phyloP scores from a whole-genome alignment of 2,329 filamentous ascomycete genomes.

The Alternaria angustiovoidea region DNA sequence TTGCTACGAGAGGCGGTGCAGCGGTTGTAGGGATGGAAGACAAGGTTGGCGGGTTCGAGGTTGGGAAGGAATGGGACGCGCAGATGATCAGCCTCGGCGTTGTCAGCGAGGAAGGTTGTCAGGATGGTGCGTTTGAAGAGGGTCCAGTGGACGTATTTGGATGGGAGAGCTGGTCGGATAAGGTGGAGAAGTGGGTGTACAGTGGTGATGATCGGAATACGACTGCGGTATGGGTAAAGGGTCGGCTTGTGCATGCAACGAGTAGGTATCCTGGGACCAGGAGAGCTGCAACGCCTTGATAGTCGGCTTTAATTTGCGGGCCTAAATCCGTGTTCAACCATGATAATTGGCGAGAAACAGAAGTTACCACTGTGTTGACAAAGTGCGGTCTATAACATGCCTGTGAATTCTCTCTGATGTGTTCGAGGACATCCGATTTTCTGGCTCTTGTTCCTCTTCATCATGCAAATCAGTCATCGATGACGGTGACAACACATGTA shows the following conservation, averaged over 20 bases:
- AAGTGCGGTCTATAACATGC: too few species aligned
- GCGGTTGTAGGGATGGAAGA: constrained; percentile 76
- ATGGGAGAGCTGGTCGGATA: constrained; percentile 87
- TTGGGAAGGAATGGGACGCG: constrained; percentile 90
- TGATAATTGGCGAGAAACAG: too few species aligned
- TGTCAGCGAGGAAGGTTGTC: constrained; percentile 42
- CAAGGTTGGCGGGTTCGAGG: constrained; percentile 80
- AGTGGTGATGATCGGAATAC: constrained; percentile 94
- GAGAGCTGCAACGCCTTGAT: constrained; percentile 2
- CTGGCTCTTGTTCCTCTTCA: too few species aligned
- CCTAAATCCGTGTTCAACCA: too few species aligned
- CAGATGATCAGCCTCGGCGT: constrained; percentile 75
- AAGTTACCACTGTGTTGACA: too few species aligned
- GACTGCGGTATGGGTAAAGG: constrained; percentile 85
- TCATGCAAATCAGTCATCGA: too few species aligned
- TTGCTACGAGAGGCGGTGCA: constrained; percentile 89
- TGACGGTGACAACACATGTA: too few species aligned
- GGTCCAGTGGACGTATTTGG: constrained; percentile 89
- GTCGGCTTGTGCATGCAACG: constrained; percentile 74
- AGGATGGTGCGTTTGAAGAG: constrained; percentile 55
- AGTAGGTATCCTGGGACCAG: constrained; percentile 13
- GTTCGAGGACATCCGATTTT: too few species aligned
- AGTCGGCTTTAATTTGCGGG: too few species aligned
- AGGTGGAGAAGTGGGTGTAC: constrained; percentile 92
- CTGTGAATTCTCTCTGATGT: too few species aligned